A percentile compares a stretch with the other conserved stretches of the same genome.
Evolutionary conservation across 1,284 basidiomycete species (phyloP).

Genomic region (Apiotrichum brassicae): DNA sequence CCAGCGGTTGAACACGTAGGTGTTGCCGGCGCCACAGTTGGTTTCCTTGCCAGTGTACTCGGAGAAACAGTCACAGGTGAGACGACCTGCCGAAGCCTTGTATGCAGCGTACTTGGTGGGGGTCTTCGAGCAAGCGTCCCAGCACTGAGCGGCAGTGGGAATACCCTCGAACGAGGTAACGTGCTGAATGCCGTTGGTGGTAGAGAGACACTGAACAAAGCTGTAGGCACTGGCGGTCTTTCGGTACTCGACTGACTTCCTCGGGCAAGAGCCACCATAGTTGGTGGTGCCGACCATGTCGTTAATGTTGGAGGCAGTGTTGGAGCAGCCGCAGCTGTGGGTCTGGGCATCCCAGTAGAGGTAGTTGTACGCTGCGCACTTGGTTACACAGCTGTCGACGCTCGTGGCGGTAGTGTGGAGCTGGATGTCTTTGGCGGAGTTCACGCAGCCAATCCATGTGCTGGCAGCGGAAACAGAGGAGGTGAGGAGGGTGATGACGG

Average conservation of each 20-base stretch:
- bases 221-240: background rate
- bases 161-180: background rate
- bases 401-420: too few relatives aligned
- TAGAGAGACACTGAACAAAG: background rate
- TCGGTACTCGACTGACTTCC: background rate
- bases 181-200: background rate
- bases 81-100: background rate
- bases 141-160: background rate
- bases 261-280: background rate
- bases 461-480: too few relatives aligned
- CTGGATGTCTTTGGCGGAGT: too few relatives aligned
- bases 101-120: background rate
- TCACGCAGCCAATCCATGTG: too few relatives aligned
- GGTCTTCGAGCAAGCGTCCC: background rate
- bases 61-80: background rate
- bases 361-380: too few relatives aligned
- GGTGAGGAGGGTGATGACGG: too few relatives aligned
- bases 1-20: background rate
- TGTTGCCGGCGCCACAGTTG: background rate
- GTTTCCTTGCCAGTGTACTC: background rate
- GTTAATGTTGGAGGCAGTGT: too few relatives aligned
- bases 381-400: too few relatives aligned
- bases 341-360: too few relatives aligned
- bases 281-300: background rate
- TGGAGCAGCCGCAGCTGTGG: too few relatives aligned